Conservation (phyloP, 805 yeast genomes). For the Teunomyces kruisii region DNA sequence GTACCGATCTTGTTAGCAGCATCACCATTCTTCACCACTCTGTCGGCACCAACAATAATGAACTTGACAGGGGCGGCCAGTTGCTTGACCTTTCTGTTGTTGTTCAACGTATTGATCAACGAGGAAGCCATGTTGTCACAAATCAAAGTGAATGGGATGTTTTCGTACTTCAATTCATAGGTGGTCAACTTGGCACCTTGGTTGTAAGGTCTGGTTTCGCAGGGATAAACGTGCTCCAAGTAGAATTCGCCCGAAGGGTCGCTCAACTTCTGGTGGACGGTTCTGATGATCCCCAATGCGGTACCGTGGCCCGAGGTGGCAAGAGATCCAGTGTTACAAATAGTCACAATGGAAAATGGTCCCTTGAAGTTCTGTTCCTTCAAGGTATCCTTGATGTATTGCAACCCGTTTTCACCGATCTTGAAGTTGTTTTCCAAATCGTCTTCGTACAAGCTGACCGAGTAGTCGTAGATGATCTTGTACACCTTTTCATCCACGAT, state of each 20-base stretch:
- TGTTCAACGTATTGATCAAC: slow-evolving; percentile 50
- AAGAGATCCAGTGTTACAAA: slow-evolving; percentile 94
- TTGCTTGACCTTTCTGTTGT: slow-evolving; percentile 22
- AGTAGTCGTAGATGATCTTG: slow-evolving; percentile 39
- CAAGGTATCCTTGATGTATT: slow-evolving; percentile 55
- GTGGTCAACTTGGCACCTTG: slow-evolving; percentile 95
- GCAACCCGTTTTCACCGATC: slow-evolving; percentile 80
- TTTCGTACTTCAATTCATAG: slow-evolving; percentile 80
- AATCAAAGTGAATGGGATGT: slow-evolving; percentile 83
- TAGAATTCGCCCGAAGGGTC: slow-evolving; percentile 28
- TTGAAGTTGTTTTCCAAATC: slow-evolving; percentile 76
- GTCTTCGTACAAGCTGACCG: slow-evolving; percentile 61
- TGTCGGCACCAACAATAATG: slow-evolving; percentile 92
- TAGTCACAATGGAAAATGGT: slow-evolving; percentile 80
- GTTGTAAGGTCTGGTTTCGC: slow-evolving; percentile 95
- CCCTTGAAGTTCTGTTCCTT: slow-evolving; percentile 51
- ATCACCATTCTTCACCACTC: slow-evolving; percentile 91
- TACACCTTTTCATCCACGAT: slow-evolving; percentile 28
- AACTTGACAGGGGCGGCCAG: slow-evolving; percentile 71
- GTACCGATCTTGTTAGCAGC: slow-evolving; percentile 97
- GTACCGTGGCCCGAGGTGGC: slow-evolving; percentile 99
- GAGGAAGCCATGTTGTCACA: slow-evolving; percentile 93
- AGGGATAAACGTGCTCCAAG: slow-evolving; percentile 74
- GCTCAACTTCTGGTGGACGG: slow-evolving; percentile 49
- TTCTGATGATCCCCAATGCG: slow-evolving; percentile 87